Evolutionary conservation across 2,329 filamentous ascomycete genomes (phyloP).

Genomic region (Colletotrichum destructivum): DNA sequence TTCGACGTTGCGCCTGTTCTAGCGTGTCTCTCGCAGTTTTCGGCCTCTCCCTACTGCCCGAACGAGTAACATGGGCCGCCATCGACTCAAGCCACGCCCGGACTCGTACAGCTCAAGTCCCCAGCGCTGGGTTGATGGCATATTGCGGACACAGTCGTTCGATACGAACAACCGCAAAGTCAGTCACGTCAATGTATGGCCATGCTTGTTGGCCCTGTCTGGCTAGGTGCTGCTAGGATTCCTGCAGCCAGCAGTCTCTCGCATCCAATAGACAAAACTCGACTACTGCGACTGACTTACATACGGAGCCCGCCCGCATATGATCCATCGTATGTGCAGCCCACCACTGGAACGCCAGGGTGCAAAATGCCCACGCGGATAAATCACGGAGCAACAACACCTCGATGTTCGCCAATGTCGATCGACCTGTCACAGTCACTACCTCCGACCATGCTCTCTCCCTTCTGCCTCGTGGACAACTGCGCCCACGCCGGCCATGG

Average conservation of each 20-base stretch:
- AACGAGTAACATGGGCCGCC: not conserved
- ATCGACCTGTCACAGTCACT: conserved; percentile 23
- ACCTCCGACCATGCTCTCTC: conserved; percentile 16
- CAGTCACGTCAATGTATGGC: conserved; percentile 16
- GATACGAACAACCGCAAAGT: conserved; percentile 13
- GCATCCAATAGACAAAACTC: conserved; percentile 6
- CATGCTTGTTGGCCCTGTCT: conserved; percentile 26
- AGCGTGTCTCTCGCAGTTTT: conserved; percentile 26
- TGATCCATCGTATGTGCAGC: conserved; percentile 32
- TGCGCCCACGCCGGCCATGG: conserved; percentile 26
- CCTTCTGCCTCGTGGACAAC: conserved; percentile 23
- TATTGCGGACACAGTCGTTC: not conserved
- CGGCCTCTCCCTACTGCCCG: not conserved
- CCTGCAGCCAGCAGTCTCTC: not conserved
- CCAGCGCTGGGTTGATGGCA: conserved; percentile 1
- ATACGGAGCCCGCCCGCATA: conserved; percentile 35
- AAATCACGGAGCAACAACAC: conserved; percentile 21
- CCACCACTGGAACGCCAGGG: conserved; percentile 31
- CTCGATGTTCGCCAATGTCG: conserved; percentile 10
- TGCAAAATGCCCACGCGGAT: conserved; percentile 15
- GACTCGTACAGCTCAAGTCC: not conserved
- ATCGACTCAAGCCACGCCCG: not conserved
- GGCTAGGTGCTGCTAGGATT: conserved; percentile 23
- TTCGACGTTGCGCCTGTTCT: conserved; percentile 20
- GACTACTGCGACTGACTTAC: conserved; percentile 40